Percentiles rank a stretch among this genome's conserved stretches.
These are phyloP conservation scores for Fomitiporia mediterranea DNA, from an alignment of 1,284 basidiomycete species.

Conservation along the genomic window DNA sequence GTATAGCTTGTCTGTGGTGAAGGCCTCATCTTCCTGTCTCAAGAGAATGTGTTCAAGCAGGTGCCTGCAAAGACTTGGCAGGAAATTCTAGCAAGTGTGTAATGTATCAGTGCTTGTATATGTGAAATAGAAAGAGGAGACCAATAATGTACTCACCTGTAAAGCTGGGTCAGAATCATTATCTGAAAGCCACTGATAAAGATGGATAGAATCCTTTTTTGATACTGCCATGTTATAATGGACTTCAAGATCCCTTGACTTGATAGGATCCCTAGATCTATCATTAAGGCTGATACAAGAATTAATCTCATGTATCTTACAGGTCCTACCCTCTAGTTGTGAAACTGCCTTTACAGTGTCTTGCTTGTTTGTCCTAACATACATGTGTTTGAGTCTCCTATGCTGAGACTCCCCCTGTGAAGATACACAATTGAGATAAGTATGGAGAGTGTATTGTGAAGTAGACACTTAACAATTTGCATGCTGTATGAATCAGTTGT, in stretches of 20 bases:
- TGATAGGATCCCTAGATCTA: background rate
- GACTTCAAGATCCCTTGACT: background rate
- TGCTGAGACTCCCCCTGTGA: constrained; percentile 35
- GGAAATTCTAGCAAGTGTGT: constrained; percentile 22
- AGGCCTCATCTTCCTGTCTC: constrained; percentile 22
- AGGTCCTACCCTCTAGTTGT: constrained; percentile 22
- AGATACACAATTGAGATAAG: too few species aligned
- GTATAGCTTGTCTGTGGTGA: constrained; percentile 18
- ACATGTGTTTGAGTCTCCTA: constrained; percentile 31
- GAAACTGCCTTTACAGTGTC: constrained; percentile 28
- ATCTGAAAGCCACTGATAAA: background rate
- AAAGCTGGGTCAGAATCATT: background rate
- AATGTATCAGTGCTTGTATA: background rate
- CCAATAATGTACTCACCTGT: background rate
- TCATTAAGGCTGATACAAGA: background rate
- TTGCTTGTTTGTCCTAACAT: constrained; percentile 31
- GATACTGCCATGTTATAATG: background rate
- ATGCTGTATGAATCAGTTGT: constrained; percentile 35
- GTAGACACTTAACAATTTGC: constrained; percentile 32
- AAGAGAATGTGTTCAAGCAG: constrained; percentile 22
- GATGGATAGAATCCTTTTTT: background rate
- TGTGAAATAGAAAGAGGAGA: background rate
- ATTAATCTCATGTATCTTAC: constrained; percentile 15
- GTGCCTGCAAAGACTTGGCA: constrained; percentile 24
- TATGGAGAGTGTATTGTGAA: too few species aligned